Base-by-base conservation (phyloP, 2,329 filamentous ascomycete species). In the Arthrobotrys conoides region DNA sequence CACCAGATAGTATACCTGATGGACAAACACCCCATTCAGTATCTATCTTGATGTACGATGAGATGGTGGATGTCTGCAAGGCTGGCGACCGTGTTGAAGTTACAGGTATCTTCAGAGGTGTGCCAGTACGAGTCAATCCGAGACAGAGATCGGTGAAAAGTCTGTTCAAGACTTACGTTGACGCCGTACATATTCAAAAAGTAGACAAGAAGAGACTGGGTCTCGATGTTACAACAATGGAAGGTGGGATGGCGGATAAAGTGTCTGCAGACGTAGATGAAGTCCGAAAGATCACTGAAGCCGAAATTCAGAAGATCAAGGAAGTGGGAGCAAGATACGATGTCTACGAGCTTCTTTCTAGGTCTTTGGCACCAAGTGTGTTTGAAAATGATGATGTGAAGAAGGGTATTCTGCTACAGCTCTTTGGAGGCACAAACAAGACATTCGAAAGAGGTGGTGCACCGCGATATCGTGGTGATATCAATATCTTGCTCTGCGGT, bases 371-470 rank as follows among this genome's bases (percentile, higher is more conserved):
- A 1, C 96, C 96, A 14, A 97, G 94, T 76, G 92, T 99, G 83
- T 97, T 96, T 86, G 96, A 99, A 85, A 92, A 97, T 91, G 96
- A 99, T 81, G 96, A 99, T 83, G 94, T 98, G 59, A 99, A 99
- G 88, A 99, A 99, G 86, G 96, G 96, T 10, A 97, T 99, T 79
- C 87, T 99, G 10, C 90, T 99, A 3, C 96, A 99, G 83, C 89
- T 99, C 48, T 99, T 99, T 83, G 95, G 96, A 44, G 96, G 96
- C 71, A 97, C 96, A 38, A 99, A 99, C 87, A 99, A 99, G 86
- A 93, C 93, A 0, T 99, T 99, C 84, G 90, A 97, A 76, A 98
- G 97, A 85, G 96, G 96, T 71, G 96, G 94, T 73, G 97, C 93
- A 83, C 96, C 96, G 5, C 94, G 92, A 82, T 99, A 99, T 84